Evolutionary conservation across 495 filamentous ascomycete genomes (phyloP), one percentile per base, ranked within the genome.

Genomic region (Penicillium herquei): DNA sequence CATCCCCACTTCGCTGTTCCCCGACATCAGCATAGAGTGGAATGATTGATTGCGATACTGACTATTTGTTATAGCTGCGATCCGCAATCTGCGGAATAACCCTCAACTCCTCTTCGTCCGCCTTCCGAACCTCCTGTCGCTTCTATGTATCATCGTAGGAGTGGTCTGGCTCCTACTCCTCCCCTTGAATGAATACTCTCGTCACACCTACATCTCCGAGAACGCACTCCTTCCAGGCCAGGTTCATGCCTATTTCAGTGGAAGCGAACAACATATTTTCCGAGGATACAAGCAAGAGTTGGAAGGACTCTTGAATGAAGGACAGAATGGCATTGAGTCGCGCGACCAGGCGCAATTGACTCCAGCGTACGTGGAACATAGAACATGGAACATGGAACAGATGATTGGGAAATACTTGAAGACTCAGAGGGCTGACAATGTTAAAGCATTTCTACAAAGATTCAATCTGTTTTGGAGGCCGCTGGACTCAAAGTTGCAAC

Each of bases 241-340:
- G 66, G 94, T 98, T 11, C 92, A 98, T 72, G 96, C 95, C 0
- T 98, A 98, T 68, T 98, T 98, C 64, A 86, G 89, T 3, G 93
- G 94, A 18, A 95, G 90, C 68, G 94, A 98, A 65, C 92, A 96
- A 73, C 88, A 96, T 66, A 81, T 98, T 55, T 96, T 98, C 71
- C 82, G 92, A 8, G 95, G 92, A 6, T 98, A 96, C 67, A 86
- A 89, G 63, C 85, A 88, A 66, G 94, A 98, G 70, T 76, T 96
- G 18, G 81, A 87, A 58, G 80, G 58, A 6, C 34, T 77, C 14
- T 53, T 77, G 14, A 53, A 61, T 9, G 55, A 63, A n/a, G 54
- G 58, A 6, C 52, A 35, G 1, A 57, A 63, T 4, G 43, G 52
- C 3, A 56, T 61, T n/a, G 57, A 48, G 10, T 39, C 49, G 17